These are phyloP conservation scores for Colletotrichum lini DNA, from an alignment of 2,329 filamentous ascomycete genomes.

Conservation along the genomic window DNA sequence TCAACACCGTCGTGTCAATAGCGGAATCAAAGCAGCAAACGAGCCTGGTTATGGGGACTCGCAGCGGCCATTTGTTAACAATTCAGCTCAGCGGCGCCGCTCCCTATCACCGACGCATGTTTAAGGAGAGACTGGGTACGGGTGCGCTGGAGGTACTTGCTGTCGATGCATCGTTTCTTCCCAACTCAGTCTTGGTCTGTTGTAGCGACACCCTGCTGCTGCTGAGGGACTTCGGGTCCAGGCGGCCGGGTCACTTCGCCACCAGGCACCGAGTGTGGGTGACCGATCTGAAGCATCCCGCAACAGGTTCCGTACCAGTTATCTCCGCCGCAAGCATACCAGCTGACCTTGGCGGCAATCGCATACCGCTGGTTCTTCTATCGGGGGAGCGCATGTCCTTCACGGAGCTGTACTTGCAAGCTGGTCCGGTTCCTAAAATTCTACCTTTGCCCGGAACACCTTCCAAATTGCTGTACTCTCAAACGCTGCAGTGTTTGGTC, in stretches of 20 bases:
- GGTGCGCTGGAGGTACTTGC: slow-evolving; percentile 55
- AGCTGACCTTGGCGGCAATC: slow-evolving; percentile 56
- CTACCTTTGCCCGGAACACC: slow-evolving; percentile 65
- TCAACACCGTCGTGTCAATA: slow-evolving; percentile 62
- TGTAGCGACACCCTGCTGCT: slow-evolving; percentile 65
- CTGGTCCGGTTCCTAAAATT: slow-evolving; percentile 64
- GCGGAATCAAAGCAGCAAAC: slow-evolving; percentile 47
- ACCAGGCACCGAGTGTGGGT: slow-evolving; percentile 65
- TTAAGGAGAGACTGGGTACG: slow-evolving; percentile 53
- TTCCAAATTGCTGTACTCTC: slow-evolving; percentile 68
- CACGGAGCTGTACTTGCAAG: slow-evolving; percentile 63
- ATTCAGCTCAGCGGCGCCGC: slow-evolving; percentile 47
- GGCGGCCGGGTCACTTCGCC: slow-evolving; percentile 50
- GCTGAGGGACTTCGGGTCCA: slow-evolving; percentile 56
- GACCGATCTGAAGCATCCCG: slow-evolving; percentile 64
- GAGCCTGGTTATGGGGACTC: slow-evolving; percentile 62
- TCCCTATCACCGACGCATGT: slow-evolving; percentile 47
- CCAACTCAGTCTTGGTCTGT: slow-evolving; percentile 57
- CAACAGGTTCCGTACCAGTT: slow-evolving; percentile 62
- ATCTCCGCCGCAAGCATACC: slow-evolving; percentile 62
- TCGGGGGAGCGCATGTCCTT: slow-evolving; percentile 66
- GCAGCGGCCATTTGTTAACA: slow-evolving; percentile 66
- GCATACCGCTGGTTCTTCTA: slow-evolving; percentile 64
- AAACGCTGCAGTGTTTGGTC: slow-evolving; percentile 65
- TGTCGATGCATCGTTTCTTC: slow-evolving; percentile 17